These are phyloP conservation scores for Stephanocyclus meneghinianus DNA, from an alignment of 352 stramenopile species.

Conservation along the genomic window DNA sequence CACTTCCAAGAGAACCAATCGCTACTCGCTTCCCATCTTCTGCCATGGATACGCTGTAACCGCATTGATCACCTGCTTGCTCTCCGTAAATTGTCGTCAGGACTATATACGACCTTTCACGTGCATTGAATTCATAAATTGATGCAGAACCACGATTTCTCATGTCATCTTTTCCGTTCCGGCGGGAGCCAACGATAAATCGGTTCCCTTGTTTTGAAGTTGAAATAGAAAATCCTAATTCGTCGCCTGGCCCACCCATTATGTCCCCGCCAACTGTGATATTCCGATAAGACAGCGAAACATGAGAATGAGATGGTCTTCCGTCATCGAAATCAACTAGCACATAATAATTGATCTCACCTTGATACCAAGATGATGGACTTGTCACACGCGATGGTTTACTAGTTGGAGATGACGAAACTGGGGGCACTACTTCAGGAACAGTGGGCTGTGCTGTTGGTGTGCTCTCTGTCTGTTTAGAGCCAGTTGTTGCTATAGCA, in stretches of 20 bases:
- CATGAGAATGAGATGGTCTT: neutral
- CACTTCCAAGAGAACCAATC: constrained; percentile 48
- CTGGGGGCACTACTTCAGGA: neutral
- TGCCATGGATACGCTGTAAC: constrained; percentile 61
- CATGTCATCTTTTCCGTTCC: constrained; percentile 46
- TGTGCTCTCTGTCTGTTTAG: neutral
- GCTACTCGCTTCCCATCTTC: constrained; percentile 48
- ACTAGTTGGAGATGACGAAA: constrained; percentile 5
- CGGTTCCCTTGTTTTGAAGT: constrained; percentile 37
- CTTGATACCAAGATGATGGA: constrained; percentile 10
- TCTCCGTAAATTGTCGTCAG: constrained; percentile 52
- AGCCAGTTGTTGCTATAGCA: neutral
- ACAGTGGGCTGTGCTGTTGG: constrained; percentile 13
- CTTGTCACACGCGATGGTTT: neutral
- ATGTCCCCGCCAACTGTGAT: constrained; percentile 40
- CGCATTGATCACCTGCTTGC: constrained; percentile 55
- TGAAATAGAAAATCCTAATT: constrained; percentile 58
- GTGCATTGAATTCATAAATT: constrained; percentile 50
- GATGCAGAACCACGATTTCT: constrained; percentile 51
- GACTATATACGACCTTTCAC: constrained; percentile 35
- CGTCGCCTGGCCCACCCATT: constrained; percentile 45
- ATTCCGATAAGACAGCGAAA: neutral
- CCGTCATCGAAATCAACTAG: neutral
- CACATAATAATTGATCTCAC: neutral
- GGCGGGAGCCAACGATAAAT: constrained; percentile 46